These are phyloP conservation scores for Tolypocladium tundrense DNA, from an alignment of 2,329 filamentous ascomycete genomes.

Conservation along the genomic window DNA sequence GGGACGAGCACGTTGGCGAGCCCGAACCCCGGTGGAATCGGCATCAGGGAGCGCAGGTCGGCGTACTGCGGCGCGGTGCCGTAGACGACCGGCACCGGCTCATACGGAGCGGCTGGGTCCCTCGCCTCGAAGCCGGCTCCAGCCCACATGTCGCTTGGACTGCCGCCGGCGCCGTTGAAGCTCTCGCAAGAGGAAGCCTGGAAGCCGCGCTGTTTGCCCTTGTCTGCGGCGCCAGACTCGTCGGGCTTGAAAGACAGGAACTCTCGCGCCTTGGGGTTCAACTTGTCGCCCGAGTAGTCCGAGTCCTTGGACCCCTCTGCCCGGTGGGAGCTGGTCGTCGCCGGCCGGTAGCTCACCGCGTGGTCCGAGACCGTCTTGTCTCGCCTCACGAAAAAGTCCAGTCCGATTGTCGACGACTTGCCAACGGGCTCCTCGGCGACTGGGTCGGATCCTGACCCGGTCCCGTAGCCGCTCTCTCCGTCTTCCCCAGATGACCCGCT, in stretches of 20 bases:
- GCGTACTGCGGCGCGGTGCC: neutral
- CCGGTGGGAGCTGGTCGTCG: neutral
- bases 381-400: neutral
- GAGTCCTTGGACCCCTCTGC: neutral
- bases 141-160: neutral
- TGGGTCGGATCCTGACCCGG: neutral
- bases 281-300: neutral
- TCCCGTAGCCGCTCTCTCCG: neutral
- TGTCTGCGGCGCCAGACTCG: no score
- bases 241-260: constrained; percentile 5
- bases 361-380: constrained; percentile 7
- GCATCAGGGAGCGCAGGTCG: neutral
- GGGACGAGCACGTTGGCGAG: neutral
- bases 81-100: neutral
- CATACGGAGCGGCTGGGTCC: neutral
- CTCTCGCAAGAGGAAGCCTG: no score
- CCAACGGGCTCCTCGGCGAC: neutral
- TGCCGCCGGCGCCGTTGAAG: neutral
- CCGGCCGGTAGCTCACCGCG: constrained; percentile 1
- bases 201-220: neutral
- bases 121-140: neutral
- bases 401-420: neutral
- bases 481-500: constrained; percentile 1
- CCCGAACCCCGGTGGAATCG: neutral
- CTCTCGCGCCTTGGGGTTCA: constrained; percentile 11